phyloP scores from a whole-genome alignment of 371 early-diverging fungal species.

The Mucor sp. region DNA sequence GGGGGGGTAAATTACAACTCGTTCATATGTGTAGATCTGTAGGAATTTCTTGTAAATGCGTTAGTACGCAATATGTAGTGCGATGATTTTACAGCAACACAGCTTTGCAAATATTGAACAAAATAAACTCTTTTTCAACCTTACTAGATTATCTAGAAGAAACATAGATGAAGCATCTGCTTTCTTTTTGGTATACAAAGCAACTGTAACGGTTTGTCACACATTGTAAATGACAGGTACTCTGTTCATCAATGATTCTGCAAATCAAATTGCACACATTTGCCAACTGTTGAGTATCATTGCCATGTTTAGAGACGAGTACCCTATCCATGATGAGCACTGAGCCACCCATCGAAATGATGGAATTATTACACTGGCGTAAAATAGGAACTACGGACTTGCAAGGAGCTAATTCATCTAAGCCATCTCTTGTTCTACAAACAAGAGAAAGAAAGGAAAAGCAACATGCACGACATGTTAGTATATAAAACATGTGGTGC shows the following conservation, averaged over 20 bases:
- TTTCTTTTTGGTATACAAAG: too few species aligned
- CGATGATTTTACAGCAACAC: too few species aligned
- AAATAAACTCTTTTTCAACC: too few species aligned
- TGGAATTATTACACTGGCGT: not conserved
- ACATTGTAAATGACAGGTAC: too few species aligned
- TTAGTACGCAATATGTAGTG: too few species aligned
- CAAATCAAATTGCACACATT: not conserved
- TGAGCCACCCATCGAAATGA: not conserved
- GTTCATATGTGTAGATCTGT: too few species aligned
- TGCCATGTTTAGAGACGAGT: not conserved
- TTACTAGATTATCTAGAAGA: too few species aligned
- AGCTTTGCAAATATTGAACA: too few species aligned
- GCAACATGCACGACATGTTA: not conserved
- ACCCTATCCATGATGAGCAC: not conserved
- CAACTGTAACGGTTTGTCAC: too few species aligned
- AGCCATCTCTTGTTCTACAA: not conserved
- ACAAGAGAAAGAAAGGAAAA: not conserved
- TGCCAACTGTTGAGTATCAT: not conserved
- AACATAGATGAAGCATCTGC: too few species aligned
- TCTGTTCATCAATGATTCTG: not conserved
- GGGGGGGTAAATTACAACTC: too few species aligned
- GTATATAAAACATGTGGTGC: not conserved
- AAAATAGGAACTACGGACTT: not conserved
- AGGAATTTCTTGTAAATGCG: too few species aligned
- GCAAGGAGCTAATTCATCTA: not conserved